phyloP scores from a whole-genome alignment of 2,329 filamentous ascomycete species.

The Paraphoma chrysanthemicola region DNA sequence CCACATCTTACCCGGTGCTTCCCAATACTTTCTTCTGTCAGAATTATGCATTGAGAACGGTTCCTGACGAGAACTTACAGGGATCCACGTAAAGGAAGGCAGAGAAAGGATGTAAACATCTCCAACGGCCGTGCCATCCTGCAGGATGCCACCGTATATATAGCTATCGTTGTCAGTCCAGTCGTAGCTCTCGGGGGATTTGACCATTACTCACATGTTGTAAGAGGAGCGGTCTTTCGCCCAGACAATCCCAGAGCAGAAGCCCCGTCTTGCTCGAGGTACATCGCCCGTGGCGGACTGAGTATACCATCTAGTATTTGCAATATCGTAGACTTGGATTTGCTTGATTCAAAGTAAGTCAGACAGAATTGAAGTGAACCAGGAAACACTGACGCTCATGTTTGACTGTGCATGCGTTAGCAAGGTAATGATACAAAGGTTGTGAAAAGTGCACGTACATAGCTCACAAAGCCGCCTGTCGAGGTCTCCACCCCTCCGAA shows the following conservation, averaged over 20 bases:
- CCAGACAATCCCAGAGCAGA: conserved; percentile 66
- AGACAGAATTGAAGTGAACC: no score
- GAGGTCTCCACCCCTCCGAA: conserved; percentile 60
- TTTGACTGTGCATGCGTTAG: conserved; percentile 19
- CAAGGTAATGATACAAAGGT: not conserved
- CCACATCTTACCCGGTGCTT: not conserved
- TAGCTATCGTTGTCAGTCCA: conserved; percentile 52
- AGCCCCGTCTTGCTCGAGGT: conserved; percentile 60
- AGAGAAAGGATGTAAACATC: conserved; percentile 67
- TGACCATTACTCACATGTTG: conserved; percentile 60
- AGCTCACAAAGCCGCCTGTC: not conserved
- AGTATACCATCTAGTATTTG: conserved; percentile 63
- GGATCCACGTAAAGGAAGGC: conserved; percentile 67
- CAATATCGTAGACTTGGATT: conserved; percentile 65
- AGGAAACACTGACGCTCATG: conserved; percentile 21
- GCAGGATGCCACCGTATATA: conserved; percentile 63
- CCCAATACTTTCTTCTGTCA: not conserved
- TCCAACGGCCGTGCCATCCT: conserved; percentile 60
- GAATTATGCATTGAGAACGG: not conserved
- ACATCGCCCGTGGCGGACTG: conserved; percentile 62
- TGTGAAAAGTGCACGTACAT: conserved; percentile 4
- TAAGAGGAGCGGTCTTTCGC: conserved; percentile 65
- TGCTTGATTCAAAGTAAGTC: conserved; percentile 4
- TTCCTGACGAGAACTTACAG: conserved; percentile 37
- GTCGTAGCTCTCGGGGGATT: not conserved